Evolutionary conservation across 176 grass and related monocot genomes (phyloP).

Genomic region (Ananas comosus): DNA sequence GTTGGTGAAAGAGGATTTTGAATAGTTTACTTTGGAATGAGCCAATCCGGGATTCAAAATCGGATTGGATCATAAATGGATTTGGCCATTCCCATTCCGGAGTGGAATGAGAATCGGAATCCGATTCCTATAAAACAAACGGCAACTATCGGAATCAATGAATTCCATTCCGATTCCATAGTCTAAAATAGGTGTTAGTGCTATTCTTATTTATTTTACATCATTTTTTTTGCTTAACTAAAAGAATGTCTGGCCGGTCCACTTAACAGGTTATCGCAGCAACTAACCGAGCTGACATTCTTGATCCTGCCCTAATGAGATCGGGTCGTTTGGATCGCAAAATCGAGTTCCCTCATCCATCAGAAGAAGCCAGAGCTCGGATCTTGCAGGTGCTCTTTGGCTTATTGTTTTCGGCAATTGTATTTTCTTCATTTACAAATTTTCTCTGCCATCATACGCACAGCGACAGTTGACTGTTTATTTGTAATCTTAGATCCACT

Average conservation of each 20-base stretch:
- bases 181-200: too few relatives aligned
- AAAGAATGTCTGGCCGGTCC: background rate
- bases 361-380: slow-evolving; percentile 86
- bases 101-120: too few relatives aligned
- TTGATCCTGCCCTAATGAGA: slow-evolving; percentile 90
- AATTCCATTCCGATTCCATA: too few relatives aligned
- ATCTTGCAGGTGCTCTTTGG: slow-evolving; percentile 65
- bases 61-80: too few relatives aligned
- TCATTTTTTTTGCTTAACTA: too few relatives aligned
- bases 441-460: background rate
- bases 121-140: too few relatives aligned
- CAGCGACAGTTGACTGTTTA: background rate
- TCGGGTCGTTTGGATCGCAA: slow-evolving; percentile 94
- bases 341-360: slow-evolving; percentile 89
- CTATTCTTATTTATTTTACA: too few relatives aligned
- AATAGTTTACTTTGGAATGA: too few relatives aligned
- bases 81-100: too few relatives aligned
- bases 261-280: slow-evolving; percentile 72
- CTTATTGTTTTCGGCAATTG: background rate
- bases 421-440: background rate
- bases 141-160: too few relatives aligned
- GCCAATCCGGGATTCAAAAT: too few relatives aligned
- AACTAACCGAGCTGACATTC: slow-evolving; percentile 86
- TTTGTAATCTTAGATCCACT: slow-evolving; percentile 53
- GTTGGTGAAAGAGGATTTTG: too few relatives aligned